phyloP scores from a whole-genome alignment of 495 filamentous ascomycete genomes.

The Hypoxylon trugodes region DNA sequence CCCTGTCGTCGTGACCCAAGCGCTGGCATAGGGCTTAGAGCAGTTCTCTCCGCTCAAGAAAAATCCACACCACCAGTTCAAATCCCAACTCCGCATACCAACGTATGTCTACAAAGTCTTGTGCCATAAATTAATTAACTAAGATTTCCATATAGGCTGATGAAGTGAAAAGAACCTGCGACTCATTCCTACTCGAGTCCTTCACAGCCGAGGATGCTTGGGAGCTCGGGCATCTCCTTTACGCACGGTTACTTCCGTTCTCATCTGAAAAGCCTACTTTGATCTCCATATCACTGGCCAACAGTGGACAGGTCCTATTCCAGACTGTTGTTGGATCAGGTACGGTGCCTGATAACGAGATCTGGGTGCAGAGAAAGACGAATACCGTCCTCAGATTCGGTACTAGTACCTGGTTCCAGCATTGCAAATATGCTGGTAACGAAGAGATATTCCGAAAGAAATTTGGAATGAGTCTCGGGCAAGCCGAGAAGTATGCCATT shows the following conservation, averaged over 20 bases:
- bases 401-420: constrained; percentile 70
- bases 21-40: constrained; percentile 29
- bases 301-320: constrained; percentile 61
- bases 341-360: constrained; percentile 68
- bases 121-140: background rate
- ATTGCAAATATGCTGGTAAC: constrained; percentile 64
- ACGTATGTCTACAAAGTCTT: constrained; percentile 33
- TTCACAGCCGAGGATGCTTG: constrained; percentile 75
- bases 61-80: constrained; percentile 2
- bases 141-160: constrained; percentile 47
- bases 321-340: constrained; percentile 59
- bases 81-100: constrained; percentile 42
- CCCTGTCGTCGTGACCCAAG: constrained; percentile 30
- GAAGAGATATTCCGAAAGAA: constrained; percentile 67
- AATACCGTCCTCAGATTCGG: constrained; percentile 73
- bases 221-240: constrained; percentile 69
- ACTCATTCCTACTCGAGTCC: constrained; percentile 61
- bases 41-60: constrained; percentile 18
- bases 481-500: constrained; percentile 71
- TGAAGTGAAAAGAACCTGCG: constrained; percentile 60
- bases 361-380: constrained; percentile 67
- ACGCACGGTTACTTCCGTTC: constrained; percentile 65
- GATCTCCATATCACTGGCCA: constrained; percentile 71
- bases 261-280: constrained; percentile 59
- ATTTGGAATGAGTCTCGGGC: constrained; percentile 60